Evolutionary conservation across 2,329 filamentous ascomycete species (phyloP), one percentile per base, ranked within the genome.

Genomic region (Lasiodiplodia hormozganensis): DNA sequence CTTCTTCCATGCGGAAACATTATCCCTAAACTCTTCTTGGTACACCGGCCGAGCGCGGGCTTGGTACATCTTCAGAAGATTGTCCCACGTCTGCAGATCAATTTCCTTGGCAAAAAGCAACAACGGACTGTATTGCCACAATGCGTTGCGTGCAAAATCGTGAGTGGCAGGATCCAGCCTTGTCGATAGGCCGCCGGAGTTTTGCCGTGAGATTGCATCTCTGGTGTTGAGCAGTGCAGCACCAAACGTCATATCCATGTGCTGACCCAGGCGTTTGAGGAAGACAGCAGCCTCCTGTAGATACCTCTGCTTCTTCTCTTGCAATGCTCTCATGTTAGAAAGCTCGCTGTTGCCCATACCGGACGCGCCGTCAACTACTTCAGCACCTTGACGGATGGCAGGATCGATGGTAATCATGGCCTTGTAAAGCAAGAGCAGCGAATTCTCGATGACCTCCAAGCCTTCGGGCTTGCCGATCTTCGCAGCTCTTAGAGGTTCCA

Each of bases 381-480:
- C 76, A 73, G 65, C 72, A 81, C 74, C 75, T 38, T 85, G 82
- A 64, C 90, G 87, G 56, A 95, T 87, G 8, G 90, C 89, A 1
- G 95, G 93, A 76, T 98, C 94, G 68, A 98, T 98, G 70, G 94
- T 97, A 73, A 91, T 85, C 89, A 98, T 94, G 8, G 95, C 96
- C 78, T 92, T 96, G 81, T 96, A 98, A 7, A 99, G 85, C 14
- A 90, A 90, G 14, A 95, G 87, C 1, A 98, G 83, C 7, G 93
- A 88, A 1, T 82, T 77, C 78, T 99, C 95, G 34, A 97, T 91
- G 21, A 93, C 89, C 73, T 90, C 89, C 12, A 98, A 81, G 2
- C 92, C 92, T 23, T 86, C 84, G 0, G 87, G 78, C 60, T 88
- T 90, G 69, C 93, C 92, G 8, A 97, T 84, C 2, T 93, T 91